phyloP scores from a whole-genome alignment of 805 yeast species.

The Monosporozyma siamensis region DNA sequence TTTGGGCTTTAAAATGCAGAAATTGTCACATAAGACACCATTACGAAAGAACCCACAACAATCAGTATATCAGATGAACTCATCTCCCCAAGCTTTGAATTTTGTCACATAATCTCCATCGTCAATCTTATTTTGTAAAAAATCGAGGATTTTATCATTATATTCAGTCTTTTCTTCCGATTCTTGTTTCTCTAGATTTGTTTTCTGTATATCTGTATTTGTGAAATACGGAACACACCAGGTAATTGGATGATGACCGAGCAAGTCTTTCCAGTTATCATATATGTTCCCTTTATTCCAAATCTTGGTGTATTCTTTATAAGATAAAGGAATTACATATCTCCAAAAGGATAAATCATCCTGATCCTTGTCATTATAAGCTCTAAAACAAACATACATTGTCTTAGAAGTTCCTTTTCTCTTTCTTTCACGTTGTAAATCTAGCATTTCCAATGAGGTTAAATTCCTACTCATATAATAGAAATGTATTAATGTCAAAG shows the following conservation, averaged over 20 bases:
- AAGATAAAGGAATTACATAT: conserved; percentile 35
- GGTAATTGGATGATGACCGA: neutral
- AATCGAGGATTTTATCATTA: neutral
- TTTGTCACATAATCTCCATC: conserved; percentile 8
- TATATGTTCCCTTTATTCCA: conserved; percentile 18
- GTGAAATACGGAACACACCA: neutral
- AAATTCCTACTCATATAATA: conserved; percentile 39
- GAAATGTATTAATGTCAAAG: conserved; percentile 36
- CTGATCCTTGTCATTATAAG: neutral
- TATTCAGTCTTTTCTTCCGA: neutral
- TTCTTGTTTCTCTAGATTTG: neutral
- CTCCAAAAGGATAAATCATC: conserved; percentile 14
- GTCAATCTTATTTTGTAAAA: conserved; percentile 7
- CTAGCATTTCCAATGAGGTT: conserved; percentile 43
- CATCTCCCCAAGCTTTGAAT: conserved; percentile 9
- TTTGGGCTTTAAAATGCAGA: neutral
- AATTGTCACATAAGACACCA: too few species aligned
- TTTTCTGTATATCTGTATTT: too few species aligned
- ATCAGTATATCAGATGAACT: too few species aligned
- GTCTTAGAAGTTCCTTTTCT: conserved; percentile 6
- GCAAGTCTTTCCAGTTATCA: conserved; percentile 20
- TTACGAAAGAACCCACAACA: too few species aligned
- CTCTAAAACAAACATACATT: conserved; percentile 22
- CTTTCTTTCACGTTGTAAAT: neutral
- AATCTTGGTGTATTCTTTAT: conserved; percentile 15